Evolutionary conservation across 2,329 filamentous ascomycete species (phyloP), one percentile per base, ranked within the genome.

Genomic region (Thielaviopsis ethacetica): DNA sequence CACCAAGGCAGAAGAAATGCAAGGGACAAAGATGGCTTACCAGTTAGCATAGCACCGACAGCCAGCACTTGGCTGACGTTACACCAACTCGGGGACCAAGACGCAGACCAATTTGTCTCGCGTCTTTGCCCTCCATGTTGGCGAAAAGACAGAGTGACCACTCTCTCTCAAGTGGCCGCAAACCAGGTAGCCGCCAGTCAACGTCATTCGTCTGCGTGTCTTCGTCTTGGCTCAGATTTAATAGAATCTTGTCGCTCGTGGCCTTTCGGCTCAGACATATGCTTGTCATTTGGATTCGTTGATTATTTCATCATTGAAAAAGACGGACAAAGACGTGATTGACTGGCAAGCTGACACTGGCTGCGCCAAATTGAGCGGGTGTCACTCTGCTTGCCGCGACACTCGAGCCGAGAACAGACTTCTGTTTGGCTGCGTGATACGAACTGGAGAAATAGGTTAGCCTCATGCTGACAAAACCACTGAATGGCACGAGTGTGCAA

Each of bases 251-350:
- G 52, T 61, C 59, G 52, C 59, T 61, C 59, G 59, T 70, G 62
- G 72, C 71, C 75, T 70, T 70, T 63, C 75, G 78, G 82, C 89
- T 94, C 84, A 79, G 89, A 94, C 88, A 94, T 94, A 94, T 94
- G 88, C 88, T 94, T 94, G 89, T 94, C 88, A 82, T 83, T 85
- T 58, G 74, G 72, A 76, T 80, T 78, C 76, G 77, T 81, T 85
- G 89, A 81, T 77, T 71, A 49, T 59, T 59, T 63, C 62, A 61
- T 63, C 62, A 63, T 56, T 22, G 52, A 60, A 54, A 53, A 34
- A 34, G 60, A 53, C 41, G 5, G 26, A 49, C 47, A 51, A 44
- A 41, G 5, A 21, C 57, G 55, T 44, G 5, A 44, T 44, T 17
- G 38, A 17, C 38, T 19, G 38, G 7, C 38, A 7, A 44, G 13